Evolutionary conservation across 768 basidiomycete genomes (phyloP).

Genomic region (Dendrothele bispora): DNA sequence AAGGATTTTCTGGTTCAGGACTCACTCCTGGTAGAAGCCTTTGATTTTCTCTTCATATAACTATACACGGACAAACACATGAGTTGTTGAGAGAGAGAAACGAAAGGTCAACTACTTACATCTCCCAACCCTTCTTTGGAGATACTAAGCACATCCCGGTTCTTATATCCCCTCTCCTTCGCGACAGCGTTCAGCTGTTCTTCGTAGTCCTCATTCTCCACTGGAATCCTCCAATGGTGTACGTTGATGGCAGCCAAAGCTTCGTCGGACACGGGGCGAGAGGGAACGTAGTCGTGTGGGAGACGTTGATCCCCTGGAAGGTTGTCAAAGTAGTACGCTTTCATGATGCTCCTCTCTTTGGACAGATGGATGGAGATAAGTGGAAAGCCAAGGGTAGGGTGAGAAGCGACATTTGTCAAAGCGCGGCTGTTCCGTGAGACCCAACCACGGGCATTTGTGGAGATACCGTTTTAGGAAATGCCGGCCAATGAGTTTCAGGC

Average conservation of each 20-base stretch:
- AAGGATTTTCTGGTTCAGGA: constrained; percentile 1
- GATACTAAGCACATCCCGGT: constrained; percentile 77
- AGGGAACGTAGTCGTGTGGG: constrained; percentile 68
- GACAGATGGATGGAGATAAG: too few relatives aligned
- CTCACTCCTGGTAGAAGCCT: constrained; percentile 81
- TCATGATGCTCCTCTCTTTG: too few relatives aligned
- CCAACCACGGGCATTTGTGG: too few relatives aligned
- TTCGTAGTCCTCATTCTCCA: constrained; percentile 68
- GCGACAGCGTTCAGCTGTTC: constrained; percentile 62
- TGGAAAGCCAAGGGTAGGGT: too few relatives aligned
- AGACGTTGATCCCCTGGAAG: constrained; percentile 80
- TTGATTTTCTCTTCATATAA: constrained; percentile 81
- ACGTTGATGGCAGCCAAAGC: constrained; percentile 62
- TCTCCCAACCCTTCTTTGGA: constrained; percentile 81
- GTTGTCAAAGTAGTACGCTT: constrained; percentile 75
- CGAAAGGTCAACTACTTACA: constrained; percentile 27
- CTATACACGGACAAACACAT: constrained; percentile 17
- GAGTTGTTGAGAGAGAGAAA: constrained; percentile 26
- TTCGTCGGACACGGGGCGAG: constrained; percentile 49
- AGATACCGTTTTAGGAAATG: too few relatives aligned
- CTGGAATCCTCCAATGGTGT: constrained; percentile 64
- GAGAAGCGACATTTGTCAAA: too few relatives aligned
- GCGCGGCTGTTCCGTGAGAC: too few relatives aligned
- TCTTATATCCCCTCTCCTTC: constrained; percentile 73
- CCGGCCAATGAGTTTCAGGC: too few relatives aligned